A percentile compares a stretch with the other conserved stretches of the same genome.
These are phyloP conservation scores for Escallonia herrerae DNA, from an alignment of 129 eudicot genomes.

Conservation along the genomic window DNA sequence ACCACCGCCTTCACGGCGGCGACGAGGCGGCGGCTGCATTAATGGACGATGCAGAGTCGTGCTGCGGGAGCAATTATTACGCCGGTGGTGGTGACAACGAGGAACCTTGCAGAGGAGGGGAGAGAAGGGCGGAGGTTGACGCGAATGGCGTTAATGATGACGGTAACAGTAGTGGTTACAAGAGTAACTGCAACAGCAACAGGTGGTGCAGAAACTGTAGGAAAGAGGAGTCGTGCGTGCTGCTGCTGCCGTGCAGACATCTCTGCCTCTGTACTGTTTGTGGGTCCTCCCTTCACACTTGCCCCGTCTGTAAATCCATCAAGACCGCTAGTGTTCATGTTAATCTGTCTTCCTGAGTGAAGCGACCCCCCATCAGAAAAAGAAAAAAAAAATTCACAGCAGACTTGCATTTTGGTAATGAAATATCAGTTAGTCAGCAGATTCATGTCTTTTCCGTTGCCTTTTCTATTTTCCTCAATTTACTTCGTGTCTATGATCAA, in stretches of 20 bases:
- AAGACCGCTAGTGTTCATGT: slow-evolving; percentile 82
- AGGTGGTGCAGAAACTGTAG: slow-evolving; percentile 71
- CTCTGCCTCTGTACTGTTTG: slow-evolving; percentile 76
- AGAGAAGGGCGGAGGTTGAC: background rate
- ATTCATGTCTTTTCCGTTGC: too few species aligned
- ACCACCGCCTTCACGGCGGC: slow-evolving; percentile 11
- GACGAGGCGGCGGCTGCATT: slow-evolving; percentile 23
- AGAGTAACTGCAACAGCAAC: background rate
- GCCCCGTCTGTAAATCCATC: slow-evolving; percentile 71
- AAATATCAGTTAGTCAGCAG: too few species aligned
- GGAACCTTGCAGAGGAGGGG: background rate
- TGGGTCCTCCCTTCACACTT: slow-evolving; percentile 51
- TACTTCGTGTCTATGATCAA: too few species aligned
- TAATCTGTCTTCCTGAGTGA: slow-evolving; percentile 38
- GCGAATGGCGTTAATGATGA: slow-evolving; percentile 10
- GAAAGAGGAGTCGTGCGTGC: slow-evolving; percentile 55
- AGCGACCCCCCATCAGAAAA: too few species aligned
- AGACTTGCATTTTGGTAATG: too few species aligned
- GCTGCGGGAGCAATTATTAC: slow-evolving; percentile 64
- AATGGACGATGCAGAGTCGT: slow-evolving; percentile 66
- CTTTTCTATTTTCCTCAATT: too few species aligned
- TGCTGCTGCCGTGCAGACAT: slow-evolving; percentile 85
- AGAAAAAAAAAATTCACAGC: too few species aligned
- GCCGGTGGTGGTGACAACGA: slow-evolving; percentile 15
- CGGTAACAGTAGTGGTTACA: slow-evolving; percentile 10